Base-by-base conservation (phyloP, 345 rosid genomes). In the Populus tremula region DNA sequence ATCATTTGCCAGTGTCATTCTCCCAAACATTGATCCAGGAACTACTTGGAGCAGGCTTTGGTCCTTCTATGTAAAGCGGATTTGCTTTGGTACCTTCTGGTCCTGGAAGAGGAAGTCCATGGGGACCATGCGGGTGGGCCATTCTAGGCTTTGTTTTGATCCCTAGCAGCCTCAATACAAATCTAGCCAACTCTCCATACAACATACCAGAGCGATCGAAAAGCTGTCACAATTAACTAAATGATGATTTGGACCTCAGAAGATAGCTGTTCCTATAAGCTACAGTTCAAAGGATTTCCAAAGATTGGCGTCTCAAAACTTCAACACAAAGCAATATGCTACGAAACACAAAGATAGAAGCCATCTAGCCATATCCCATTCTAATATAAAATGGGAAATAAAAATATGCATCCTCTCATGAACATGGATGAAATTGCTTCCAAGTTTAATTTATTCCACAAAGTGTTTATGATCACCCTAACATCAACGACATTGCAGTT, bases 1-100 rank as follows among this genome's bases (percentile, higher is more conserved):
- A 12, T 69, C 73, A 43, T 43, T 69, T 17, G 78, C 78, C 75
- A 25, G 23, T 35, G 12, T 77, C 43, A 66, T 81, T 81, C 43
- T 90, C 93, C 97, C 95, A 91, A 13, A 90, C 93, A 80, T 79
- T 93, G 75, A 89, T 97, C 97, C 98, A 88, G 66, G 83, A 88
- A 80, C 94, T 91, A 33, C 82, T 76, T 61, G 91, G 91, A 77
- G 88, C 92, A 54, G 85, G 71, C 85, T 88, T 89, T 20, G 92
- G 91, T 11, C 93, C 94, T 78, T 90, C 90, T 13, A 87, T 83
- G 69, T 77, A 82, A 79, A 88, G 88, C 81, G 85, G 91, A 77
- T 84, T 83, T 36, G 63, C 63, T 9, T n/a, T 8, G 11, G 27
- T n/a, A 56, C 63, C 63, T 56, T 70, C 70, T 77, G 83, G 59